These are phyloP conservation scores for Saccharomycopsis schoenii DNA, from an alignment of 805 yeast species.

Conservation along the genomic window DNA sequence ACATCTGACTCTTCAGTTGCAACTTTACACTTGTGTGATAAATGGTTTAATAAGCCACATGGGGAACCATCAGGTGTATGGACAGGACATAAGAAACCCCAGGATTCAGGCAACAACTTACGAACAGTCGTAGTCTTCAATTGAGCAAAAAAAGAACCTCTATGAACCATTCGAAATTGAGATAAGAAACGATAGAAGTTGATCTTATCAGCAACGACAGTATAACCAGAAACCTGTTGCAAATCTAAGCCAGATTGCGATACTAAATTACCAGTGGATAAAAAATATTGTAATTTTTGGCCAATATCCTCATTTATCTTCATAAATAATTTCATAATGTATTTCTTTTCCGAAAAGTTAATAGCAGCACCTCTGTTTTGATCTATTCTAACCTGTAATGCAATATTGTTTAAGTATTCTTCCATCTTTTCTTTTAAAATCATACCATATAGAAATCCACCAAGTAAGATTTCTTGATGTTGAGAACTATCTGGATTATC, in stretches of 20 bases:
- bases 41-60: constrained; percentile 94
- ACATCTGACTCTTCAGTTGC: constrained; percentile 72
- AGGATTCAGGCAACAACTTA: constrained; percentile 91
- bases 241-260: constrained; percentile 95
- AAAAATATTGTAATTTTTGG: constrained; percentile 83
- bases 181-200: constrained; percentile 94
- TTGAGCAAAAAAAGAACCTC: constrained; percentile 98
- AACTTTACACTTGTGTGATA: constrained; percentile 88
- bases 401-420: constrained; percentile 71
- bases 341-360: constrained; percentile 74
- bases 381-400: constrained; percentile 68
- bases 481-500: constrained; percentile 99
- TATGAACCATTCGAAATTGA: constrained; percentile 99
- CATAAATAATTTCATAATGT: constrained; percentile 66
- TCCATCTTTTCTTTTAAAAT: constrained; percentile 93
- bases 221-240: constrained; percentile 96
- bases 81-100: constrained; percentile 99
- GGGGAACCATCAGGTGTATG: constrained; percentile 99
- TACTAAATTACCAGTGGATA: constrained; percentile 94
- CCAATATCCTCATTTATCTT: constrained; percentile 91
- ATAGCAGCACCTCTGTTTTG: constrained; percentile 71
- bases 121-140: constrained; percentile 95
- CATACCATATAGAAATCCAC: constrained; percentile 96
- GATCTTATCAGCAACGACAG: constrained; percentile 97
- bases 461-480: constrained; percentile 92